Evolutionary conservation across 164 flowering plant species (phyloP), one percentile per base, ranked within the genome.

Genomic region (Macadamia integrifolia): DNA sequence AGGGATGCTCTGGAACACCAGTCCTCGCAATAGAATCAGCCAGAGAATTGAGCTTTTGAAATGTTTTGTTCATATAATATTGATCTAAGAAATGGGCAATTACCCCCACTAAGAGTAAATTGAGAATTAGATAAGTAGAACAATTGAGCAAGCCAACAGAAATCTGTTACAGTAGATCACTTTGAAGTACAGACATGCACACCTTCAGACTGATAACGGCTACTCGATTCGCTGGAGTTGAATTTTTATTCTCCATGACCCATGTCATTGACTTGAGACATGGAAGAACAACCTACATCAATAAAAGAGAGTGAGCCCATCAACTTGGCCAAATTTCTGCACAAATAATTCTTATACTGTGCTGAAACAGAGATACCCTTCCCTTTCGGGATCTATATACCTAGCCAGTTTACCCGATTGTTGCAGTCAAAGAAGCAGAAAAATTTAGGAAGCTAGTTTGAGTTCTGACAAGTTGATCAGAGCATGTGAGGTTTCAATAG

Each of bases 241-340:
- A 78, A 70, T 75, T 76, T 64, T 82, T 87, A 57, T 84, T 84
- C 79, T 90, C 92, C 92, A 90, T 90, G 56, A 81, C 86, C 96
- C 96, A 90, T 58, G 92, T 90, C 96, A 90, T 86, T 74, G 96
- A 86, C 78, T 90, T 90, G 28, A 90, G 88, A 78, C 88, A 87
- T 63, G 96, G 92, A 71, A 90, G 85, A 63, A 77, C 70, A 52
- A 69, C 81, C 92, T 90, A 67, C 7, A 32, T 15, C 43, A 46
- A 60, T 66, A 44, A 55, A 50, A 28, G 44, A 64, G 30, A 40
- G 50, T 11, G 15, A 53, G 18, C 2, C 57, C 17, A 1, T 14
- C 6, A 53, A 53, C 50, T 46, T 46, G 13, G 9, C 1, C 13
- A 9, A 46, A 46, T 46, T 46, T 46, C 50, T 46, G 53, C 11